These are phyloP conservation scores for Plasmodium gonderi DNA, from an alignment of 169 alveolate genomes.

Conservation along the genomic window DNA sequence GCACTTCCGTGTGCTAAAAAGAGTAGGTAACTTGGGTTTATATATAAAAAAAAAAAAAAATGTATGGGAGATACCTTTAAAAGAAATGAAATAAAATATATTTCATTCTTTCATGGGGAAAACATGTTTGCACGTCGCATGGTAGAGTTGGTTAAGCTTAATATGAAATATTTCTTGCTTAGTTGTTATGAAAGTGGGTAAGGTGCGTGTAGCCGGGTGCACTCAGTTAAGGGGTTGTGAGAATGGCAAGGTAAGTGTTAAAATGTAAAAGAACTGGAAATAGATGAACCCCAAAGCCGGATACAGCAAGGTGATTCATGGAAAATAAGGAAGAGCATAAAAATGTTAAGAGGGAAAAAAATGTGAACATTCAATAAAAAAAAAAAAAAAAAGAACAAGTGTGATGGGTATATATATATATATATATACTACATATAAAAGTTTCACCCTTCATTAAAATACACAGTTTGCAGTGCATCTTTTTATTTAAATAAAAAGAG, in stretches of 20 bases:
- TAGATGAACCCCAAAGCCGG: not conserved
- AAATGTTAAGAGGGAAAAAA: not conserved
- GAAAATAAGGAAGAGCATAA: not conserved
- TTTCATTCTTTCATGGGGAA: not conserved
- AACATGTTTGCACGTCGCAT: not conserved
- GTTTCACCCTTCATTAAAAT: not conserved
- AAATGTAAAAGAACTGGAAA: not conserved
- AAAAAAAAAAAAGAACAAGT: no score
- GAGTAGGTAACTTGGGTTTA: not conserved
- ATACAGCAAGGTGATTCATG: not conserved
- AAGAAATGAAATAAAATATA: slow-evolving; percentile 8
- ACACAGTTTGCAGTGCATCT: not conserved
- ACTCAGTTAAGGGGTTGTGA: not conserved
- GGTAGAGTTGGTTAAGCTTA: no score
- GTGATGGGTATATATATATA: no score
- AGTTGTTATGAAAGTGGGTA: no score
- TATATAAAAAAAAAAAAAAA: not conserved
- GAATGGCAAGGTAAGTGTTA: not conserved
- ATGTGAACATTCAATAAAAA: not conserved
- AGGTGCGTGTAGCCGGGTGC: not conserved
- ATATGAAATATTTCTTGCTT: no score
- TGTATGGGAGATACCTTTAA: not conserved
- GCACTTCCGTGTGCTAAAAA: not conserved
- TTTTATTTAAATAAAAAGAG: not conserved
- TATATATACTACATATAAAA: not conserved